Evolutionary conservation across 495 filamentous ascomycete species (phyloP), one percentile per base, ranked within the genome.

Genomic region (Clohesyomyces aquaticus): DNA sequence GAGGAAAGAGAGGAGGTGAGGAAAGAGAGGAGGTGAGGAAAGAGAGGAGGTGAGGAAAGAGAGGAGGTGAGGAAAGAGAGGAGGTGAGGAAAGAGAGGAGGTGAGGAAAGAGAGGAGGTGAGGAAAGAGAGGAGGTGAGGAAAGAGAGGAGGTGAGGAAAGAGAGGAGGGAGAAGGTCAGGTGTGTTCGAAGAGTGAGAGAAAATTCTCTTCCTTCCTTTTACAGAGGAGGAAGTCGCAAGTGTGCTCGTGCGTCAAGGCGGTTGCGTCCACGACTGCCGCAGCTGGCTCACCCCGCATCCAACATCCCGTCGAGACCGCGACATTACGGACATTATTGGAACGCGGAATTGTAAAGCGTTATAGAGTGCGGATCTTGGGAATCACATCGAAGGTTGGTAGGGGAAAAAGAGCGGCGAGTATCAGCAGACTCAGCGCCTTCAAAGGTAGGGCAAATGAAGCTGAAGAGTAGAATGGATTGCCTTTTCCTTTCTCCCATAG

Each of bases 1-100:
- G 23, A 25, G 48, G 9, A 52, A 19, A 26, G 51, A 55, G 51
- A 55, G 23, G 19, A 55, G 51, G 9, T 16, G 48, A 27, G 51
- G 23, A n/a, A 21, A n/a, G 14, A 3, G 51, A 55, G n/a, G n/a
- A n/a, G n/a, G n/a, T n/a, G n/a, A n/a, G n/a, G n/a, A n/a, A n/a
- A n/a, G n/a, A n/a, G n/a, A n/a, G n/a, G n/a, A n/a, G n/a, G n/a
- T n/a, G n/a, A n/a, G n/a, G n/a, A n/a, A n/a, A n/a, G 29, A 9
- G 48, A 8, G 25, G 25, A 28, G 48, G 25, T 18, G 19, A 23
- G 51, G 28, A 14, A 21, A 23, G 41, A 6, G 48, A 6, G 41
- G 28, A 14, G 32, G 35, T 21, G 43, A n/a, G 51, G 8, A 38
- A 32, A 22, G 51, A 6, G 26, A 8, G 51, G 3, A 4, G 12